Evolutionary conservation across 2,329 filamentous ascomycete genomes (phyloP), one percentile per base, ranked within the genome.

Genomic region (Fusarium sacchari): DNA sequence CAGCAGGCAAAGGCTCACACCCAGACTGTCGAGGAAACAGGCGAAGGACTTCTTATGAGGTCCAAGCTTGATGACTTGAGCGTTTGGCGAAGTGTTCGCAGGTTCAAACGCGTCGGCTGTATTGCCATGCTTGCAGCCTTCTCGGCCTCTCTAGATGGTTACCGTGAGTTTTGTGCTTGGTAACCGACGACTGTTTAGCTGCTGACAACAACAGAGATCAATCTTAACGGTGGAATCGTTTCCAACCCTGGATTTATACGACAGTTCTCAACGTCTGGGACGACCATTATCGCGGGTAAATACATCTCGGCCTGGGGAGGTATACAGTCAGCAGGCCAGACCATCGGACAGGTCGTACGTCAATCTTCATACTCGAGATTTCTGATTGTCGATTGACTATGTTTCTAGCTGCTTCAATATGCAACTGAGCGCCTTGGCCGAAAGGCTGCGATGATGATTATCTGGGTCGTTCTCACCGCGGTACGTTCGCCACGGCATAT

Each of bases 341-440:
- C 50, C 24, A 53, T 53, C 6, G 50, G 50, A 0, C 50, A 53
- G 39, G 24, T 53, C 7, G 50, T 53, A 37, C n/a, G 50, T 53
- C 6, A 9, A 53, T 15, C 1, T 5, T 26, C 12, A 28, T 34
- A 9, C 32, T 37, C 5, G 0, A 3, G 12, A 22, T 28, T 12
- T 37, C 4, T 3, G 12, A 37, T 53, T 0, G 0, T 20, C 6
- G 6, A 4, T 39, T 53, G 24, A 28, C 6, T 3, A 0, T 39
- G 1, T 53, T 15, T 18, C 0, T 15, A 53, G 50, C 50, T 53
- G 13, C 50, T 53, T n/a, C 50, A 53, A 53, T 53, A 53, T 26
- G 34, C 1, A 3, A 53, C 50, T 18, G 50, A 53, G 0, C 50
- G 50, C 39, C 24, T 53, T 1, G 50, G 50, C 8, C 50, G 50